Percentiles rank a stretch among this genome's conserved stretches.
phyloP scores from a whole-genome alignment of 2,329 filamentous ascomycete species.

The Paramyrothecium roridum region DNA sequence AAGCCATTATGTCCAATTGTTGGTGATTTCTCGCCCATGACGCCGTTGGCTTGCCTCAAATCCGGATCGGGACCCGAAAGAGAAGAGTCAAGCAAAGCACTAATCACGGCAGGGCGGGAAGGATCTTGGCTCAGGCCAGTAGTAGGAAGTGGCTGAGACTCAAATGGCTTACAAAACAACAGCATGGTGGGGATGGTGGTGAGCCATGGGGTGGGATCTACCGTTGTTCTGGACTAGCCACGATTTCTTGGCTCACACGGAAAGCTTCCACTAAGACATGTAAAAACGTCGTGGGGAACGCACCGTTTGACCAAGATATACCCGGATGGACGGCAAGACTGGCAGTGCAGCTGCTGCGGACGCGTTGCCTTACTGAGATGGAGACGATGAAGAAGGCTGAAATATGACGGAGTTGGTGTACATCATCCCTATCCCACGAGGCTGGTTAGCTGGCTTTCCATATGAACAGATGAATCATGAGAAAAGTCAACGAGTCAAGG shows the following conservation, averaged over 20 bases:
- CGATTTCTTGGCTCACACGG: background rate
- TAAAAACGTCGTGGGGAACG: background rate
- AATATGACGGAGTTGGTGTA: background rate
- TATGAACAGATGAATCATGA: background rate
- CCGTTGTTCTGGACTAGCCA: background rate
- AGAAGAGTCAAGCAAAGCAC: no score
- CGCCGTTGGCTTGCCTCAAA: no score
- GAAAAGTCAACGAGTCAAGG: background rate
- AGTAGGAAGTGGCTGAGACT: no score
- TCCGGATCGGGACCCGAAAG: no score
- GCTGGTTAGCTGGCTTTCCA: background rate
- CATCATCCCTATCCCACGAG: background rate
- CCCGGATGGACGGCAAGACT: background rate
- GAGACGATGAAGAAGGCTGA: background rate
- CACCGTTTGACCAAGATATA: background rate
- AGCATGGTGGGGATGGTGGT: no score
- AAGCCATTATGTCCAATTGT: no score
- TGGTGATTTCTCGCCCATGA: no score
- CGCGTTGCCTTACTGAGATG: background rate
- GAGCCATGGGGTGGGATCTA: no score
- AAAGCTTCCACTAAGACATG: no score
- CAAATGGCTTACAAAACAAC: no score
- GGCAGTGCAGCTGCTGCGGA: background rate
- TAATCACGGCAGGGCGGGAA: no score
- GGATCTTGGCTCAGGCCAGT: no score